Evolutionary conservation across 2,329 filamentous ascomycete species (phyloP).

Genomic region (Chalara sp.): DNA sequence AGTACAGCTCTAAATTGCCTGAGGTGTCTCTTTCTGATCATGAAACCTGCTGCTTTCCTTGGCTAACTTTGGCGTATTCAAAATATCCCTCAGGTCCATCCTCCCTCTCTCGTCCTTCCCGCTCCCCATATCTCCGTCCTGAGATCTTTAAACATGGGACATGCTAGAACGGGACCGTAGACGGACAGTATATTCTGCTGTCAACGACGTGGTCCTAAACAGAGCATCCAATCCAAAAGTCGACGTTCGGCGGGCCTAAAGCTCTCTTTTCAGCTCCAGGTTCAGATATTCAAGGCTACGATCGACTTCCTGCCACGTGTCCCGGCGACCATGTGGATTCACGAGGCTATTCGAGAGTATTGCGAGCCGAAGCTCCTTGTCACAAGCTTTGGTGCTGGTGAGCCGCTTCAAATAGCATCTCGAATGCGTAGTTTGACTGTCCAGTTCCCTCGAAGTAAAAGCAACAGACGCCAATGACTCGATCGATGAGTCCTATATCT

Average conservation of each 20-base stretch:
- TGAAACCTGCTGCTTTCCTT: too few relatives aligned
- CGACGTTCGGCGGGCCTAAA: conserved; percentile 2
- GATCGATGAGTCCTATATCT: conserved; percentile 6
- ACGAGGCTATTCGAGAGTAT: conserved; percentile 5
- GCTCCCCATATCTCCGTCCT: too few relatives aligned
- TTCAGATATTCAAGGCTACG: conserved; percentile 5
- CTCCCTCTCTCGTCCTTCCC: too few relatives aligned
- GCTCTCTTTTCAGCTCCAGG: conserved; percentile 6
- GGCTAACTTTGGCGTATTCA: too few relatives aligned
- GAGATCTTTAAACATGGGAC: too few relatives aligned
- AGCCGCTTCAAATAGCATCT: conserved; percentile 6
- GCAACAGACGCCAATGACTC: conserved; percentile 2
- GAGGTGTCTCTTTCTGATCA: too few relatives aligned
- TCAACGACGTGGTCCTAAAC: conserved; percentile 5
- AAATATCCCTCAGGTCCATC: too few relatives aligned
- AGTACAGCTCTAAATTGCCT: too few relatives aligned
- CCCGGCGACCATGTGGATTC: conserved; percentile 1
- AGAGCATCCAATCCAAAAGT: conserved; percentile 6
- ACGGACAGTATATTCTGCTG: conserved; percentile 4
- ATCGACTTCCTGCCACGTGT: conserved; percentile 3
- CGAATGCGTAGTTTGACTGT: conserved; percentile 5
- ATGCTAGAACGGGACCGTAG: background rate
- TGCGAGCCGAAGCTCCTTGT: conserved; percentile 1
- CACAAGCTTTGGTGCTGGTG: conserved; percentile 2
- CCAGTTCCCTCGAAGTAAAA: conserved; percentile 6